phyloP scores from a whole-genome alignment of 129 eudicot genomes.

The Escallonia herrerae region DNA sequence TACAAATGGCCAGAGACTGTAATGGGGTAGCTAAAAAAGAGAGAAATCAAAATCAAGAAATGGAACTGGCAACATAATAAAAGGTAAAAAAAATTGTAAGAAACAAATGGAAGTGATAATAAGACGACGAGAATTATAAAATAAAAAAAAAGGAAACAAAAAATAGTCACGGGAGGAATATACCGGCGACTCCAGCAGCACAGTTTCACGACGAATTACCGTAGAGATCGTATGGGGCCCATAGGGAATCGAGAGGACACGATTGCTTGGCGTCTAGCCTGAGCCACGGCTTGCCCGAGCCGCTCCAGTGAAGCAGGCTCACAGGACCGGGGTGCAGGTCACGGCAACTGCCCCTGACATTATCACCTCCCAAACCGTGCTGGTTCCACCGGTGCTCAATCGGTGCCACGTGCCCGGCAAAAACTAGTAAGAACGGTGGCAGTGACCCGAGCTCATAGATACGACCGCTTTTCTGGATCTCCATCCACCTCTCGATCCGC shows the following conservation, averaged over 20 bases:
- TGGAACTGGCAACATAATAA: slow-evolving; percentile 1
- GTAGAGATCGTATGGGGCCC: slow-evolving; percentile 92
- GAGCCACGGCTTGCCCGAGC: slow-evolving; percentile 91
- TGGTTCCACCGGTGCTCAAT: slow-evolving; percentile 96
- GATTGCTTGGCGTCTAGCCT: slow-evolving; percentile 62
- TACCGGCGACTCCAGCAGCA: slow-evolving; percentile 35
- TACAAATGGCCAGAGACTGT: slow-evolving; percentile 29
- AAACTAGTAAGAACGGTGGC: slow-evolving; percentile 87
- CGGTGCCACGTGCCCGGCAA: slow-evolving; percentile 90
- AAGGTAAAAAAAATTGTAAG: slow-evolving; percentile 2
- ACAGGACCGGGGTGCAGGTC: slow-evolving; percentile 96
- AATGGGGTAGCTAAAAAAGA: slow-evolving; percentile 11
- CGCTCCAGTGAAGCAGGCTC: slow-evolving; percentile 87
- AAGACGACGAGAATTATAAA: slow-evolving; percentile 4
- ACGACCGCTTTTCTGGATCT: slow-evolving; percentile 70
- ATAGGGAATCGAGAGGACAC: slow-evolving; percentile 74
- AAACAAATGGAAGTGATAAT: not conserved
- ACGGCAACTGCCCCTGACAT: slow-evolving; percentile 82
- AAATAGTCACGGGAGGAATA: slow-evolving; percentile 34
- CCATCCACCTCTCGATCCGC: slow-evolving; percentile 90
- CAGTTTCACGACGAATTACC: slow-evolving; percentile 29
- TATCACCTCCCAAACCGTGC: slow-evolving; percentile 94
- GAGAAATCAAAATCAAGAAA: not conserved
- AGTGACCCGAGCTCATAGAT: slow-evolving; percentile 92
- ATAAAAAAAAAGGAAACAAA: slow-evolving; percentile 8